Conservation (phyloP, 345 rosid species). For the Lepidium africanum region DNA sequence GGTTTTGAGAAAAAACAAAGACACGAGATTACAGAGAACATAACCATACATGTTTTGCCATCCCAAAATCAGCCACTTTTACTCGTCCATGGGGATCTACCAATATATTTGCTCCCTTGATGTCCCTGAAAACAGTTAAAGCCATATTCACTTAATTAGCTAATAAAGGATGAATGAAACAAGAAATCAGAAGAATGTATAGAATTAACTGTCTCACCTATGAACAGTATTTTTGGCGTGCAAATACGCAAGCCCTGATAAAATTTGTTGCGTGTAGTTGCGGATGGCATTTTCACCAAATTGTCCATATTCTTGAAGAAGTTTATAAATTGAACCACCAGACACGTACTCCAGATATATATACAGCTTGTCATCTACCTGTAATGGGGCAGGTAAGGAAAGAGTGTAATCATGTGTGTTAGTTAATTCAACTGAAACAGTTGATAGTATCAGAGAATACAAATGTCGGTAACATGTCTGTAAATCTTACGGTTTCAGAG, state of each 20-base stretch:
- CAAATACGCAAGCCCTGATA: conserved; percentile 69
- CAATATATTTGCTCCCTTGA: conserved; percentile 83
- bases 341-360: conserved; percentile 82
- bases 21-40: background rate
- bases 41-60: conserved; percentile 60
- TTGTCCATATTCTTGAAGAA: conserved; percentile 74
- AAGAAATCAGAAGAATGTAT: background rate
- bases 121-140: conserved; percentile 44
- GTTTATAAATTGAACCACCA: conserved; percentile 79
- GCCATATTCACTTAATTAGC: background rate
- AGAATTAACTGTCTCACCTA: conserved; percentile 34
- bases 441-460: background rate
- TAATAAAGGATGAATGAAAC: background rate
- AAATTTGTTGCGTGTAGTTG: conserved; percentile 69
- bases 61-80: conserved; percentile 73
- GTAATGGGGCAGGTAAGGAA: conserved; percentile 12
- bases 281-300: conserved; percentile 68
- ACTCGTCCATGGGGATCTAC: conserved; percentile 76
- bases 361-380: conserved; percentile 63
- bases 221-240: conserved; percentile 69
- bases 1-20: background rate
- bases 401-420: background rate
- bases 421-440: background rate
- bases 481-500: conserved; percentile 51
- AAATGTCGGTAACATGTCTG: background rate